Base-by-base conservation (phyloP, 1,284 basidiomycete species). In the Cutaneotrichosporon sp. region DNA sequence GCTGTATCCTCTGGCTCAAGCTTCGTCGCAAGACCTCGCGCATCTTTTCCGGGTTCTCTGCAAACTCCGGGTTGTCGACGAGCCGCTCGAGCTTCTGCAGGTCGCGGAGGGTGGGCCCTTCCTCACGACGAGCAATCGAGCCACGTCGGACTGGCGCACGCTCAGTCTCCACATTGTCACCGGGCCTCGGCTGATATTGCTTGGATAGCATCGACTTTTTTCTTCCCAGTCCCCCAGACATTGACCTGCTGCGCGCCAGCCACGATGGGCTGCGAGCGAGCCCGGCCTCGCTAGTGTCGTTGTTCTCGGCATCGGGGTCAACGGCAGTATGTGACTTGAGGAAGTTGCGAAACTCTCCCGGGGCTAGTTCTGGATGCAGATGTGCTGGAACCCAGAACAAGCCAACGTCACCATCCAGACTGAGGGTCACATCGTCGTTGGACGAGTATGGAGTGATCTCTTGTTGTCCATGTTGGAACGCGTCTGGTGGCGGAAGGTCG, bases 311-410 rank as follows among this genome's bases (percentile, higher is more conserved):
- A 60, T 37, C 54, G 1, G 71, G 81, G 76, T 68, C 83, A 76
- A 52, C 60, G n/a, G n/a, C n/a, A 3, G 93, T 84, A 76, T 97
- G 94, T 64, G 96, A 88, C 72, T 93, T 89, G 62, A 98, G 83
- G 68, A 97, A 97, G 25, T 85, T 85, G 54, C 90, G 85, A 75
- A 98, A 98, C 75, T 97, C 91, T 47, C 85, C 85, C 10, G 96
- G 96, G 1, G 93, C 94, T 68, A 98, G 88, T 77, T 98, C 94
- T 19, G 94, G 96, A 70, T 98, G 94, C 20, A 97, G 79, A 51
- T 87, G 84, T 14, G 94, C 94, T 34, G 94, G 94, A 16, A 98
- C 90, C 94, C 94, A 98, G 79, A 97, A 97, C 55, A 97, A 83
- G 11, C 65, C 65, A 12, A 63, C 64, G 22, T 70, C 62, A 33